These are phyloP conservation scores for Arthrobotrys musiformis DNA, from an alignment of 2,329 filamentous ascomycete species.

Conservation along the genomic window DNA sequence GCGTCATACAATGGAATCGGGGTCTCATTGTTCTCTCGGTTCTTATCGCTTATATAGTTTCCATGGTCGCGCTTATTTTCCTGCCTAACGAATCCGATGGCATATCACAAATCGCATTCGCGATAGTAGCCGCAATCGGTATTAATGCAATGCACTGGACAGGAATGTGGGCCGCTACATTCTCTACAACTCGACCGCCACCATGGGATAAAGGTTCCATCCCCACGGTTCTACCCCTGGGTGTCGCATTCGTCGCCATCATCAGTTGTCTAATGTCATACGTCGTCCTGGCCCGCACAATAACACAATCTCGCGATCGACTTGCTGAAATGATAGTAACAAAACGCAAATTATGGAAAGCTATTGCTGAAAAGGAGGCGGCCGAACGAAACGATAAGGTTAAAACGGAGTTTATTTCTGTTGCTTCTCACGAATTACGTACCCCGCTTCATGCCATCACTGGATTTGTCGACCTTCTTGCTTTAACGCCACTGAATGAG, in stretches of 20 bases:
- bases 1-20: slow-evolving; percentile 32
- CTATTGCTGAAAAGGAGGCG: slow-evolving; percentile 53
- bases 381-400: slow-evolving; percentile 63
- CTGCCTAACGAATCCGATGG: slow-evolving; percentile 42
- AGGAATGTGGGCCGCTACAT: slow-evolving; percentile 53
- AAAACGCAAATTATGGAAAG: slow-evolving; percentile 54
- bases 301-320: slow-evolving; percentile 50
- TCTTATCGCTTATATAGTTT: slow-evolving; percentile 40
- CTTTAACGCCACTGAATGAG: slow-evolving; percentile 66
- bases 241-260: slow-evolving; percentile 49
- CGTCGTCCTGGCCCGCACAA: slow-evolving; percentile 51
- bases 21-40: slow-evolving; percentile 40
- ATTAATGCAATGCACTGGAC: slow-evolving; percentile 53
- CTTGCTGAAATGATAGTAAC: slow-evolving; percentile 54
- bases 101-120: slow-evolving; percentile 39
- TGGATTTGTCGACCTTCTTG: slow-evolving; percentile 68
- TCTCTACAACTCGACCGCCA: slow-evolving; percentile 41
- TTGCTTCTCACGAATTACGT: slow-evolving; percentile 71
- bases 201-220: slow-evolving; percentile 45
- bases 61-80: slow-evolving; percentile 43
- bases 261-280: slow-evolving; percentile 55
- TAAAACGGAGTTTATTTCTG: slow-evolving; percentile 71
- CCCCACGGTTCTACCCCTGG: slow-evolving; percentile 42
- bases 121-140: slow-evolving; percentile 43
- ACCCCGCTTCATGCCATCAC: slow-evolving; percentile 73